Evolutionary conservation across 2,329 filamentous ascomycete genomes (phyloP), one percentile per base, ranked within the genome.

Genomic region (Trichoderma gracile): DNA sequence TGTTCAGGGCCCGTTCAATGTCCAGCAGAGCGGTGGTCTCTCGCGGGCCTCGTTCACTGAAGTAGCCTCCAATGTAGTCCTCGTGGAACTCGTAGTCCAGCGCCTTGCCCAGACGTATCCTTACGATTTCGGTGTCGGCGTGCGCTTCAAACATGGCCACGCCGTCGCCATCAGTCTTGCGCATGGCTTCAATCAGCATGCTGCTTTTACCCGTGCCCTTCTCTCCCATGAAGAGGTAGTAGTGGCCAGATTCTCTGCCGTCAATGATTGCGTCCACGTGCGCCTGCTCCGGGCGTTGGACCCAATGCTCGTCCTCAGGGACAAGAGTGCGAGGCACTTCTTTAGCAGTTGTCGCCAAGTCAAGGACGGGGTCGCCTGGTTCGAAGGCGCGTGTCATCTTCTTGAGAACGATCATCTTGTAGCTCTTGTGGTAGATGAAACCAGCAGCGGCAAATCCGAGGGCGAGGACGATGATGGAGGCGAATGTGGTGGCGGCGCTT

Each of bases 141-240:
- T 99, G 95, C 1, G 94, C 93, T 77, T 99, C 95, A 72, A 98
- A 91, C 92, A 99, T 97, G 69, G 93, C 90, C 50, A 94, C 89
- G 23, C 92, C 92, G 66, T 95, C 90, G 4, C 93, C 95, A 67
- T 97, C 86, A 63, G 93, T 89, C 76, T 96, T 96, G 61, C 89
- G 88, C 94, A 99, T 99, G 9, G 92, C 92, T 74, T 98, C 92
- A 21, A 99, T 71, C 40, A 99, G 80, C 95, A 99, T 98, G 69
- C 91, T 96, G 66, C 91, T 96, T 80, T 99, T 99, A 7, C 95
- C 95, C 0, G 92, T 96, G 5, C 95, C 95, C 78, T 99, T 98
- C 73, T 98, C 95, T 50, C 95, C 95, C 53, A 98, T 87, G 2
- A 99, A 81, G 2, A 99, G 83, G 76, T 95, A 91, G 73, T 99